Percentiles rank a stretch among this genome's conserved stretches.
phyloP scores from a whole-genome alignment of 2,329 filamentous ascomycete genomes.

The Cladosporium sp. region DNA sequence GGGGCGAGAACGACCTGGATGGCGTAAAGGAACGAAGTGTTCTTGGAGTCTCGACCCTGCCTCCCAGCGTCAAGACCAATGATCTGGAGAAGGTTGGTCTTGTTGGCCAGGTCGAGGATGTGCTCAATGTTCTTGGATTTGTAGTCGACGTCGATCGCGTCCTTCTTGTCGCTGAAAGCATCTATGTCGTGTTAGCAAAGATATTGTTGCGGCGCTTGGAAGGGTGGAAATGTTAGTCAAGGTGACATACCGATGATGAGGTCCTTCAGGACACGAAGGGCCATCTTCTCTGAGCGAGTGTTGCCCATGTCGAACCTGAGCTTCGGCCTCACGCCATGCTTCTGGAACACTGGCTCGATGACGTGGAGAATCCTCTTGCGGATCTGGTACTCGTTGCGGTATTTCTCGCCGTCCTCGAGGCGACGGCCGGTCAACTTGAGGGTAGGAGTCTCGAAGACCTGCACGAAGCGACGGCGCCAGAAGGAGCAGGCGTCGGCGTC shows the following conservation, averaged over 20 bases:
- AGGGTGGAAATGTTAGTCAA: no score
- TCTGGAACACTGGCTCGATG: not conserved
- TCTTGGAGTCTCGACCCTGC: not conserved
- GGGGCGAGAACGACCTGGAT: constrained; percentile 32
- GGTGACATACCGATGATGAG: constrained; percentile 41
- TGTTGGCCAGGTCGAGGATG: constrained; percentile 30
- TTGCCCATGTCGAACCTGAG: constrained; percentile 25
- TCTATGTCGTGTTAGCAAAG: constrained; percentile 20
- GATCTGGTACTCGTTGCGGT: constrained; percentile 36
- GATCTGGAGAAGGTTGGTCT: constrained; percentile 10
- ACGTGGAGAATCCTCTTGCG: constrained; percentile 22
- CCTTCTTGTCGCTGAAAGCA: constrained; percentile 23
- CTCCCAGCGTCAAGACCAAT: not conserved
- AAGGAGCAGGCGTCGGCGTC: constrained; percentile 39
- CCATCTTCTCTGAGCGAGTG: constrained; percentile 28
- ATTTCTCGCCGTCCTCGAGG: constrained; percentile 21
- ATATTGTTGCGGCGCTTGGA: not conserved
- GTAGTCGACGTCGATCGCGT: constrained; percentile 19
- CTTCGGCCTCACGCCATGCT: constrained; percentile 16
- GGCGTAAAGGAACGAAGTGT: constrained; percentile 20
- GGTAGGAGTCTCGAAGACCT: constrained; percentile 36
- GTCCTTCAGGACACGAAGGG: constrained; percentile 37
- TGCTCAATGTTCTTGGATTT: constrained; percentile 33
- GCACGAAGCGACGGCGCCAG: constrained; percentile 45
- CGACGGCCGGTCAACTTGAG: constrained; percentile 12